Conservation (phyloP, 2,329 filamentous ascomycete genomes). For the Xylariaceae sp. region DNA sequence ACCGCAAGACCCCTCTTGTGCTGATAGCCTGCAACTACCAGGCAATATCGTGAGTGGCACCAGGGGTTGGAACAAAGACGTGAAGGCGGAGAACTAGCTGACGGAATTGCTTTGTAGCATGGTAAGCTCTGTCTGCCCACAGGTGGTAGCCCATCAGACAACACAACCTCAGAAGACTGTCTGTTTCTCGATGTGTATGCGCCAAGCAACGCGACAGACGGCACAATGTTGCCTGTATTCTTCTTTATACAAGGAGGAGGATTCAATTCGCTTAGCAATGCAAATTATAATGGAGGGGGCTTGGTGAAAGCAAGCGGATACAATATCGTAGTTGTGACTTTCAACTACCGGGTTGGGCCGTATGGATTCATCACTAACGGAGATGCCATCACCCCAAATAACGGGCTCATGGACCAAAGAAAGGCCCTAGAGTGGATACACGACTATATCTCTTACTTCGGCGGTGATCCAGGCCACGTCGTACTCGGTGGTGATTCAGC, state of each 20-base stretch:
- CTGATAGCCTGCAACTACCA: conserved; percentile 46
- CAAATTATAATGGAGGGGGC: conserved; percentile 55
- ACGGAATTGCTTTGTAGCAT: conserved; percentile 17
- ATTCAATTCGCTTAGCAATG: conserved; percentile 46
- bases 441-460: conserved; percentile 60
- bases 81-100: not conserved
- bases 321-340: conserved; percentile 62
- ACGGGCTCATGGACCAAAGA: conserved; percentile 65
- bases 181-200: conserved; percentile 63
- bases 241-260: conserved; percentile 56
- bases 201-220: conserved; percentile 45
- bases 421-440: conserved; percentile 67
- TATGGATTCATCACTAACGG: conserved; percentile 65
- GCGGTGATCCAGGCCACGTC: conserved; percentile 63
- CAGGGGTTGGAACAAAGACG: not conserved
- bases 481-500: conserved; percentile 64
- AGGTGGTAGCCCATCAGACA: conserved; percentile 15
- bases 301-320: conserved; percentile 54
- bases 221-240: conserved; percentile 58
- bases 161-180: conserved; percentile 53
- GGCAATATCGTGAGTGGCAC: conserved; percentile 42
- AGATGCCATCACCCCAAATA: conserved; percentile 56
- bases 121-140: conserved; percentile 28
- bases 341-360: conserved; percentile 72
- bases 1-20: conserved; percentile 55